Conservation (phyloP, 352 stramenopile species). For the Globisporangium rhizosaccharum region DNA sequence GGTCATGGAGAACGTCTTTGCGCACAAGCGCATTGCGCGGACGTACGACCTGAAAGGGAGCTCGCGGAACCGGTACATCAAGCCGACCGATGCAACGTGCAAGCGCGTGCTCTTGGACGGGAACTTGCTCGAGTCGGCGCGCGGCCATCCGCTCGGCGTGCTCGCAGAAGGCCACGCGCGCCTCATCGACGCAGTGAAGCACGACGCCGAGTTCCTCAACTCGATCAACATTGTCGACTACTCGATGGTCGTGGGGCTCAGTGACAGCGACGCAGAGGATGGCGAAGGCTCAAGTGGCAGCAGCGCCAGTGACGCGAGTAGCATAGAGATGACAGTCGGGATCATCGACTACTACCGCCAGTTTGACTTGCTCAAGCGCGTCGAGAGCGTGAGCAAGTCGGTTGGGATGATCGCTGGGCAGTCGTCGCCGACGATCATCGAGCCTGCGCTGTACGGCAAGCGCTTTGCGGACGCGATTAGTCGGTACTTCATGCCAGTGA, state of each 20-base stretch:
- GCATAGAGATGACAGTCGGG: constrained; percentile 90
- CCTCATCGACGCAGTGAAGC: constrained; percentile 88
- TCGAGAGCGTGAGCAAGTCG: constrained; percentile 98
- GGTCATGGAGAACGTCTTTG: constrained; percentile 97
- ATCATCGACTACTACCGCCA: constrained; percentile 99
- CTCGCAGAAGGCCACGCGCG: constrained; percentile 67
- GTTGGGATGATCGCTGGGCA: constrained; percentile 98
- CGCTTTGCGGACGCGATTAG: constrained; percentile 94
- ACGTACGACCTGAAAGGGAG: constrained; percentile 99
- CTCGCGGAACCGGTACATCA: constrained; percentile 91
- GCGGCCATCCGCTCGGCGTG: constrained; percentile 70
- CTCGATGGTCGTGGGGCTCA: constrained; percentile 95
- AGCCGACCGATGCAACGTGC: constrained; percentile 21
- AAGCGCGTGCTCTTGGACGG: constrained; percentile 74
- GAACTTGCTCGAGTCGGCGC: constrained; percentile 80
- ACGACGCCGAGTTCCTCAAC: constrained; percentile 96
- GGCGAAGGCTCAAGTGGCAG: constrained; percentile 7
- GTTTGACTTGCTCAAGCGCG: constrained; percentile 99
- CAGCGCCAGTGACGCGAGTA: constrained; percentile 8
- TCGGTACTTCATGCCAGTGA: constrained; percentile 97
- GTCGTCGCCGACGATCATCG: constrained; percentile 97
- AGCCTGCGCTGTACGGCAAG: constrained; percentile 94
- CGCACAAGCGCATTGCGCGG: constrained; percentile 88
- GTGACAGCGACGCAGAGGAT: constrained; percentile 16
- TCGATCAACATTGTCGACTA: constrained; percentile 99